Evolutionary conservation across 352 stramenopile species (phyloP).

Genomic region (Blastocystis sp.): DNA sequence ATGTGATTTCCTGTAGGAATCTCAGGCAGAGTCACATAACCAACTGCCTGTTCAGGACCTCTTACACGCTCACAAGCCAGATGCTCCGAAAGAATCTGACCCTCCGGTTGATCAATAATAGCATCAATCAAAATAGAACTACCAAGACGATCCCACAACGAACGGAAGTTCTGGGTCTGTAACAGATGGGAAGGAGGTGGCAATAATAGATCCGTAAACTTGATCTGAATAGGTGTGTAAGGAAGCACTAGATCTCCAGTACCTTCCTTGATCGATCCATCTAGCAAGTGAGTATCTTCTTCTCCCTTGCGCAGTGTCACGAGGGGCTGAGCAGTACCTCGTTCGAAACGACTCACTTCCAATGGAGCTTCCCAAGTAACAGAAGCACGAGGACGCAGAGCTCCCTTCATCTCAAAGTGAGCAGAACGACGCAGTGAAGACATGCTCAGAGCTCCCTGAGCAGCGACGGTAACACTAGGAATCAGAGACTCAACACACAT

Average conservation of each 20-base stretch:
- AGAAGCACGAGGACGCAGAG: conserved; percentile 33
- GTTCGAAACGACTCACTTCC: conserved; percentile 60
- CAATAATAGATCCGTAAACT: conserved; percentile 66
- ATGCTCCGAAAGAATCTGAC: conserved; percentile 7
- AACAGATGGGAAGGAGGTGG: conserved; percentile 42
- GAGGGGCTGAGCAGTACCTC: conserved; percentile 61
- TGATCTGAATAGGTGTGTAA: conserved; percentile 67
- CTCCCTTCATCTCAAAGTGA: conserved; percentile 63
- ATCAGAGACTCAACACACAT: not conserved
- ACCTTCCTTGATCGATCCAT: conserved; percentile 40
- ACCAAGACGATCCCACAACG: conserved; percentile 56
- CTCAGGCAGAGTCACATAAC: conserved; percentile 45
- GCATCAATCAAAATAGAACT: conserved; percentile 27
- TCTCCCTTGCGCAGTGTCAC: conserved; percentile 57
- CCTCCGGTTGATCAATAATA: conserved; percentile 13
- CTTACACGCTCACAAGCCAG: conserved; percentile 23
- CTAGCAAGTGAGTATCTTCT: not conserved
- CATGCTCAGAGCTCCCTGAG: conserved; percentile 39
- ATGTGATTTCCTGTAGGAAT: conserved; percentile 49
- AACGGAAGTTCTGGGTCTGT: conserved; percentile 41
- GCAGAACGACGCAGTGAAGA: conserved; percentile 22
- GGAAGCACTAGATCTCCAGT: conserved; percentile 63
- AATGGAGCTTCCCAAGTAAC: conserved; percentile 65
- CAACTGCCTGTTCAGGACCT: conserved; percentile 53
- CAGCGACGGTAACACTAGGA: conserved; percentile 37